These are phyloP conservation scores for Colletotrichum cordylinicola DNA, from an alignment of 2,329 filamentous ascomycete species.

Conservation along the genomic window DNA sequence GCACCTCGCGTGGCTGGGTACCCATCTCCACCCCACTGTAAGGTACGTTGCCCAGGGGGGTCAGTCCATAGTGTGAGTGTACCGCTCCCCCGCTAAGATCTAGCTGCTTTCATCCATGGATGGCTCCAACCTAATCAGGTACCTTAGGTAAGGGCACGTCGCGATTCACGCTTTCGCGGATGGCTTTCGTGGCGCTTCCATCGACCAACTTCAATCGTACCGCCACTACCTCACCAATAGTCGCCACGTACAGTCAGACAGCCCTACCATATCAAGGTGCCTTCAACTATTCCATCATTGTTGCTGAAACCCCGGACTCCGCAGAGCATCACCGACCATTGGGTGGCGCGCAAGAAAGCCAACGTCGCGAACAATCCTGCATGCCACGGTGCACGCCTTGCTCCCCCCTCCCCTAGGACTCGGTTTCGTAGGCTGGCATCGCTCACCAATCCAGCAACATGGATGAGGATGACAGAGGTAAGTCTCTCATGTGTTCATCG, in stretches of 20 bases:
- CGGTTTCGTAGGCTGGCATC: background rate
- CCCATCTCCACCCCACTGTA: background rate
- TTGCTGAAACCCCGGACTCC: background rate
- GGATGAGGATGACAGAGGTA: constrained; percentile 35
- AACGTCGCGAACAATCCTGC: background rate
- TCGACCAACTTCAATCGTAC: background rate
- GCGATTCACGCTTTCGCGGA: constrained; percentile 1
- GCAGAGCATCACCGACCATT: background rate
- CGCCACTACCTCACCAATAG: background rate
- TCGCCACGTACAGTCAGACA: background rate
- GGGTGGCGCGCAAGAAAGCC: background rate
- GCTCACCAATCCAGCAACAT: constrained; percentile 11
- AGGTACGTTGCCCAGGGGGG: background rate
- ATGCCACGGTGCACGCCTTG: background rate
- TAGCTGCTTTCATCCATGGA: background rate
- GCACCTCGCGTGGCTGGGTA: background rate
- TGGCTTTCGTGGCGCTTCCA: background rate
- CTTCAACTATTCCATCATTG: background rate
- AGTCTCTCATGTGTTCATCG: background rate
- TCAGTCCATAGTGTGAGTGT: too few relatives aligned
- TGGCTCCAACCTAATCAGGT: background rate
- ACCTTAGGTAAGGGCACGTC: background rate
- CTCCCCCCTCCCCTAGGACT: background rate
- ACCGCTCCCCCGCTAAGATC: background rate
- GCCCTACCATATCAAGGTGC: background rate